These are phyloP conservation scores for Suhomyces tanzawaensis DNA, from an alignment of 805 yeast species.

Conservation along the genomic window DNA sequence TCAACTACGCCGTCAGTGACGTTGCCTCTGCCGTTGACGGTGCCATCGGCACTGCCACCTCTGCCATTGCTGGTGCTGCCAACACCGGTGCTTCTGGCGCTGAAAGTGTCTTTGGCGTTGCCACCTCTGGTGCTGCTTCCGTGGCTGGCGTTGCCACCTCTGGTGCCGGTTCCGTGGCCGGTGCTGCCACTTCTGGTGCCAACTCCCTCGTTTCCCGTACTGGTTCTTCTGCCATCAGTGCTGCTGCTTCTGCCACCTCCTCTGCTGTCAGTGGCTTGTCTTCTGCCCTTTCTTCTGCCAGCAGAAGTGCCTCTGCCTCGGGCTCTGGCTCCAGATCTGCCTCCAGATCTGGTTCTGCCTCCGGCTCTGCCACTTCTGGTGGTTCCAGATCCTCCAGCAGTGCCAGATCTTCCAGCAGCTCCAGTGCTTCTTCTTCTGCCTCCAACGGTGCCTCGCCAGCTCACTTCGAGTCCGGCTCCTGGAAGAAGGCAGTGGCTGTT, in stretches of 20 bases:
- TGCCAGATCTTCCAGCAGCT: constrained; percentile 8
- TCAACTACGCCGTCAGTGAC: constrained; percentile 24
- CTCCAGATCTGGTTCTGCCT: constrained; percentile 10
- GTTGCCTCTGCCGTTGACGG: constrained; percentile 7
- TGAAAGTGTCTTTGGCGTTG: constrained; percentile 8
- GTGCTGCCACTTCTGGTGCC: constrained; percentile 15
- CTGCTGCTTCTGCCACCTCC: constrained; percentile 13
- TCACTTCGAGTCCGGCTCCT: constrained; percentile 22
- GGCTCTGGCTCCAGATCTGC: constrained; percentile 10
- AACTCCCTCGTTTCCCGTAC: constrained; percentile 10
- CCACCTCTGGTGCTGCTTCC: constrained; percentile 13
- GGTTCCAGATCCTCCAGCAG: constrained; percentile 12
- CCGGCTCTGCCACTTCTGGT: constrained; percentile 13
- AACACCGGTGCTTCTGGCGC: constrained; percentile 13
- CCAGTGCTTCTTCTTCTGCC: constrained; percentile 12
- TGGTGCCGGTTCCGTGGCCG: constrained; percentile 11
- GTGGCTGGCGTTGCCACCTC: constrained; percentile 15
- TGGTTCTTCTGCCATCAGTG: constrained; percentile 15
- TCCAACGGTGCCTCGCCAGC: constrained; percentile 16
- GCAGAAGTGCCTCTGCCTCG: constrained; percentile 13
- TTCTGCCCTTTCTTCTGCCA: constrained; percentile 11
- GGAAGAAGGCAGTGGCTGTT: constrained; percentile 39
- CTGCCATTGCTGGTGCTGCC: constrained; percentile 15
- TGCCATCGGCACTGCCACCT: constrained; percentile 10
- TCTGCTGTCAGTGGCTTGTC: constrained; percentile 12